Evolutionary conservation across 805 yeast genomes (phyloP).

Genomic region (Jamesozyma spencerorum): DNA sequence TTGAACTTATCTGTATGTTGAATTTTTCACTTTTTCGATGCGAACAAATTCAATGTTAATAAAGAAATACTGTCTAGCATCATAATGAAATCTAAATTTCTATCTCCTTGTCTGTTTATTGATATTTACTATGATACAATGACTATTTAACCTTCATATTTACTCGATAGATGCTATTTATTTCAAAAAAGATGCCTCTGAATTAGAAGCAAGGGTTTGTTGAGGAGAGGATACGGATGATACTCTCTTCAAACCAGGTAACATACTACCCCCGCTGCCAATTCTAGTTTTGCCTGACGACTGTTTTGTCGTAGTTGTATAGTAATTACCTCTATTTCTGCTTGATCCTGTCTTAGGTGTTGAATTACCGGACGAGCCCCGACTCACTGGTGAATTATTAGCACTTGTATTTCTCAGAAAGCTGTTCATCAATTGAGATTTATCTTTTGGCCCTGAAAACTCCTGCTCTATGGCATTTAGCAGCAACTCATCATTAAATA

Average conservation of each 20-base stretch:
- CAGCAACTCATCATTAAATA: background rate
- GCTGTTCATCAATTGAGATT: background rate
- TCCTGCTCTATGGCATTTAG: background rate
- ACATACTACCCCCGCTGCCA: background rate
- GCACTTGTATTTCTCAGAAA: background rate
- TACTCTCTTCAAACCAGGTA: slow-evolving; percentile 4
- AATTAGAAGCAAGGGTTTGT: background rate
- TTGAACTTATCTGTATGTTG: no score
- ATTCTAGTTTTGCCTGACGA: background rate
- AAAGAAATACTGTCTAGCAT: no score
- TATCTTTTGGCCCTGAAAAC: background rate
- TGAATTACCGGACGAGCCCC: background rate
- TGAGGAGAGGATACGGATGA: background rate
- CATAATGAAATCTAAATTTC: no score
- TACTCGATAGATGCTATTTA: no score
- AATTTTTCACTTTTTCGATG: no score
- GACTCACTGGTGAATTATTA: background rate
- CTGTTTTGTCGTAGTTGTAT: background rate
- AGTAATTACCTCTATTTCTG: slow-evolving; percentile 1
- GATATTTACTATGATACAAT: background rate
- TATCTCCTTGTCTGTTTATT: background rate
- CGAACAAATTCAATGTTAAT: no score
- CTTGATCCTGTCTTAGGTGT: background rate
- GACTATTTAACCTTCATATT: background rate
- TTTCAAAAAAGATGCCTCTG: background rate